These are phyloP conservation scores for Yamadazyma diddensiae DNA, from an alignment of 1,139 yeast genomes.

Conservation along the genomic window DNA sequence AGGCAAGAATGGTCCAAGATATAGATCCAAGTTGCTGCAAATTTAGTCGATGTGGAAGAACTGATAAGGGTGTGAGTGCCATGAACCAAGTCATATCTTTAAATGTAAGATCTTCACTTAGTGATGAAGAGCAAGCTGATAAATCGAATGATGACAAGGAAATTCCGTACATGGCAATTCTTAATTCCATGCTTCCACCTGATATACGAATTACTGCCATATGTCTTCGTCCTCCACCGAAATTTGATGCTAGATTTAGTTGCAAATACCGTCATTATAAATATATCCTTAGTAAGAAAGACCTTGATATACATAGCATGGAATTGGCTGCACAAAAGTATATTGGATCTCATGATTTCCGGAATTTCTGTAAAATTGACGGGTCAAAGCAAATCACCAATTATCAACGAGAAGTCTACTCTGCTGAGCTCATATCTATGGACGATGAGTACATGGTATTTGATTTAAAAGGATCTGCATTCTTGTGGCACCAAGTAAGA, in stretches of 20 bases:
- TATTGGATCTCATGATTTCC: slow-evolving; percentile 81
- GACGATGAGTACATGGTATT: slow-evolving; percentile 57
- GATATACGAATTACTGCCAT: slow-evolving; percentile 83
- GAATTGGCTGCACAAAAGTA: slow-evolving; percentile 60
- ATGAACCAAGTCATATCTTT: slow-evolving; percentile 91
- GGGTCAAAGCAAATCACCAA: slow-evolving; percentile 90
- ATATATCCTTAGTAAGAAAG: slow-evolving; percentile 60
- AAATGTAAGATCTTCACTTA: slow-evolving; percentile 65
- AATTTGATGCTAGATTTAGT: slow-evolving; percentile 90
- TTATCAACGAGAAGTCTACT: slow-evolving; percentile 56
- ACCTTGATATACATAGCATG: slow-evolving; percentile 67
- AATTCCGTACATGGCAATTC: slow-evolving; percentile 68
- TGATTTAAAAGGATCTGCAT: slow-evolving; percentile 84
- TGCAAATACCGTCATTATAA: slow-evolving; percentile 81
- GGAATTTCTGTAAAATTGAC: slow-evolving; percentile 92
- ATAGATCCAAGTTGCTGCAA: slow-evolving; percentile 59
- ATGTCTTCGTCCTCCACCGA: slow-evolving; percentile 76
- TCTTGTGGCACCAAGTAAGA: slow-evolving; percentile 97
- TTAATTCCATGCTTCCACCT: slow-evolving; percentile 74
- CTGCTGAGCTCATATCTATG: slow-evolving; percentile 48
- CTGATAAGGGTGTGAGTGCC: slow-evolving; percentile 96
- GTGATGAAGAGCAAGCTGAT: slow-evolving; percentile 54
- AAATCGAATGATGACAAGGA: slow-evolving; percentile 61
- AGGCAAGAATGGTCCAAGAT: slow-evolving; percentile 63
- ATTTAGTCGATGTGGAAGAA: slow-evolving; percentile 92